Evolutionary conservation across 2,329 filamentous ascomycete species (phyloP).

Genomic region (Mycocentrospora acerina): DNA sequence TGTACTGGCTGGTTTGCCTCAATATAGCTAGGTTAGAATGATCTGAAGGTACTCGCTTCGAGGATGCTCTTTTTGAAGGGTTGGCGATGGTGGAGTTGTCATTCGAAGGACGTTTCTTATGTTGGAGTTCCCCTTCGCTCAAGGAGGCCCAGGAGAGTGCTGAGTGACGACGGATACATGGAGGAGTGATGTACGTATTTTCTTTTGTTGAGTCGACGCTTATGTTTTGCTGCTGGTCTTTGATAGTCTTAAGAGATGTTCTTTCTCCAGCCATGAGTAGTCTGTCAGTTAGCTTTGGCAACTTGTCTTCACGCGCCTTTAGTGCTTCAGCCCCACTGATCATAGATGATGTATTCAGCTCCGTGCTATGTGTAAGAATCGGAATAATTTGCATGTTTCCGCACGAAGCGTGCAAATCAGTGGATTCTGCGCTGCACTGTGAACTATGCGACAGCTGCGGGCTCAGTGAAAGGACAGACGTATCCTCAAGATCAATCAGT

Average conservation of each 20-base stretch:
- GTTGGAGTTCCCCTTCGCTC: slow-evolving; percentile 1
- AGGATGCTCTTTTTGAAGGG: background rate
- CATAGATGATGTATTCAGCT: no score
- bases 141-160: slow-evolving; percentile 10
- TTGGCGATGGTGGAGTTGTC: background rate
- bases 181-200: no score
- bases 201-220: no score
- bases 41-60: no score
- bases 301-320: background rate
- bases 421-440: background rate
- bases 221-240: no score
- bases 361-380: no score
- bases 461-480: slow-evolving; percentile 1
- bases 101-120: slow-evolving; percentile 1
- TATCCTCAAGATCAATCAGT: slow-evolving; percentile 14
- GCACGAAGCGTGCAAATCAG: background rate
- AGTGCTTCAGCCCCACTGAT: no score
- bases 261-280: no score
- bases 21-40: slow-evolving; percentile 7
- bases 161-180: slow-evolving; percentile 8
- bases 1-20: slow-evolving; percentile 1
- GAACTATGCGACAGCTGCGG: slow-evolving; percentile 2
- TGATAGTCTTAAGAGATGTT: no score
- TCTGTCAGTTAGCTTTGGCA: background rate
- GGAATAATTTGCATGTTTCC: no score